phyloP scores from a whole-genome alignment of 495 filamentous ascomycete species.

The Podospora comata region DNA sequence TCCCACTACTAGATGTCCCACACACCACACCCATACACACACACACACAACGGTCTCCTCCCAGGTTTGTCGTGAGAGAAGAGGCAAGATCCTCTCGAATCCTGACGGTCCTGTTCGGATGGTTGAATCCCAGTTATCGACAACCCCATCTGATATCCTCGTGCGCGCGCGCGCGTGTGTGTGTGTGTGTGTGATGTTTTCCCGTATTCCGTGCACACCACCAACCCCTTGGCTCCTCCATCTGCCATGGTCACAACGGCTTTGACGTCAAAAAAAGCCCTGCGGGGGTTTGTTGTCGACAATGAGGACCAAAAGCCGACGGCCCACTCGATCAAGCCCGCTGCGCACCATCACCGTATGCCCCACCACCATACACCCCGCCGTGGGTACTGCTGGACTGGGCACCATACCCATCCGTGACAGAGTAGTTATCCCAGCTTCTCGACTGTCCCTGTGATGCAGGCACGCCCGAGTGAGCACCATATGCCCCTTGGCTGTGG shows the following conservation, averaged over 20 bases:
- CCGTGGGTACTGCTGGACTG: slow-evolving; percentile 33
- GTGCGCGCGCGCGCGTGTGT: not conserved
- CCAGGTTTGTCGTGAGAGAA: not conserved
- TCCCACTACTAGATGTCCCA: slow-evolving; percentile 16
- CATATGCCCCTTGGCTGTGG: slow-evolving; percentile 29
- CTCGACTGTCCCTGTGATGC: slow-evolving; percentile 25
- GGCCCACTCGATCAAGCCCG: slow-evolving; percentile 32
- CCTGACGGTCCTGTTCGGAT: not conserved
- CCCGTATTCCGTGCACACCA: slow-evolving; percentile 3
- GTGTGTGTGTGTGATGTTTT: not conserved
- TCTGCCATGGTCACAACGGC: not conserved
- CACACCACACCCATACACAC: not conserved
- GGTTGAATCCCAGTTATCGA: too few species aligned
- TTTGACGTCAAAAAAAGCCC: not conserved
- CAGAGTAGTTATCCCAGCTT: slow-evolving; percentile 40
- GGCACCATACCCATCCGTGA: slow-evolving; percentile 36
- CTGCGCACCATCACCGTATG: slow-evolving; percentile 42
- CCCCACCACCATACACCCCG: slow-evolving; percentile 41
- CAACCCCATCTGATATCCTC: not conserved
- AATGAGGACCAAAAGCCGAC: too few species aligned
- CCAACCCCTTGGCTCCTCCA: not conserved
- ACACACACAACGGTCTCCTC: not conserved
- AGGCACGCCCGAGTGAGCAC: slow-evolving; percentile 26
- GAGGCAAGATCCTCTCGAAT: not conserved
- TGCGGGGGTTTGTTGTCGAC: too few species aligned